phyloP scores from a whole-genome alignment of 2,329 filamentous ascomycete genomes.

The Aspergillus puulaauensis region DNA sequence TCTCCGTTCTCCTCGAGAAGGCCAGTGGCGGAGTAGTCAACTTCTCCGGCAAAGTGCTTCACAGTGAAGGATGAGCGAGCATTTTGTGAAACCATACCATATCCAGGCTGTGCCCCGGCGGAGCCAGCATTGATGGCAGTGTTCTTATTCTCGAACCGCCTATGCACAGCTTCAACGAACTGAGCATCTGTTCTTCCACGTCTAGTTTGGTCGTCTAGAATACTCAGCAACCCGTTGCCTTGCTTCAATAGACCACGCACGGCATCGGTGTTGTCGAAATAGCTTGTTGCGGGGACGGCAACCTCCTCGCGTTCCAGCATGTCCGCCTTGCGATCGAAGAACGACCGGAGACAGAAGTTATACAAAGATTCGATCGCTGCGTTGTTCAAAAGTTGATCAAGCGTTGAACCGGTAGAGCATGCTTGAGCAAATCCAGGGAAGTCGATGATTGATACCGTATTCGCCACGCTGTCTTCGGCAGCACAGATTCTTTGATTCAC shows the following conservation, averaged over 20 bases:
- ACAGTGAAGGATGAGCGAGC: slow-evolving; percentile 79
- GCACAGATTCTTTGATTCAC: slow-evolving; percentile 90
- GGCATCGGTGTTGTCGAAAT: slow-evolving; percentile 96
- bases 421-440: slow-evolving; percentile 93
- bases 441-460: slow-evolving; percentile 92
- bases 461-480: slow-evolving; percentile 80
- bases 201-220: slow-evolving; percentile 92
- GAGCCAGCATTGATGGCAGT: slow-evolving; percentile 79
- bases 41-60: slow-evolving; percentile 92
- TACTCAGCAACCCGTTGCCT: slow-evolving; percentile 88
- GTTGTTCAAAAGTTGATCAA: slow-evolving; percentile 94
- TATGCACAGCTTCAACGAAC: slow-evolving; percentile 83
- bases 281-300: slow-evolving; percentile 83
- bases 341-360: slow-evolving; percentile 89
- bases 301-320: slow-evolving; percentile 94
- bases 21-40: slow-evolving; percentile 86
- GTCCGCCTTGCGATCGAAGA: slow-evolving; percentile 93
- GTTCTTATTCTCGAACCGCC: slow-evolving; percentile 93
- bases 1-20: slow-evolving; percentile 95
- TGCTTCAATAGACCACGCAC: slow-evolving; percentile 88
- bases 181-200: slow-evolving; percentile 86
- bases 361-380: slow-evolving; percentile 89
- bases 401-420: slow-evolving; percentile 74
- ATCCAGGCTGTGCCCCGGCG: slow-evolving; percentile 73
- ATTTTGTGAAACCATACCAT: slow-evolving; percentile 86